Evolutionary conservation across 306 rosid genomes (phyloP).

Genomic region (Begonia fuchsioides): DNA sequence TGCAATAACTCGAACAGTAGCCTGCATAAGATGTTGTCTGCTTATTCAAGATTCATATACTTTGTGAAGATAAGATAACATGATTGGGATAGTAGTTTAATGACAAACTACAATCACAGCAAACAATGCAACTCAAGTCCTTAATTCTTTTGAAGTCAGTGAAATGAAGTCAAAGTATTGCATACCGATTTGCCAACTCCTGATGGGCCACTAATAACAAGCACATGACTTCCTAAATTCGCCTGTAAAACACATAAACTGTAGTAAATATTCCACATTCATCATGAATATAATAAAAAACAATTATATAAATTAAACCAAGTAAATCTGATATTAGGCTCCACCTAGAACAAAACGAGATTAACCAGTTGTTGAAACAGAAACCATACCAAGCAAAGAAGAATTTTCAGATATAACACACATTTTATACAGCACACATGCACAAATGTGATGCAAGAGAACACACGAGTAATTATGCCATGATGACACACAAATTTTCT

Average conservation of each 20-base stretch:
- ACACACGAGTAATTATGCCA: too few relatives aligned
- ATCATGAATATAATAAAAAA: background rate
- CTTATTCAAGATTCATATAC: too few relatives aligned
- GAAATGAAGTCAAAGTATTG: background rate
- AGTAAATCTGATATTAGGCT: too few relatives aligned
- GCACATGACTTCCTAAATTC: constrained; percentile 27
- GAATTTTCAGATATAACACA: too few relatives aligned
- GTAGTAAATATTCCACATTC: constrained; percentile 1
- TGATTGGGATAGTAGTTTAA: background rate
- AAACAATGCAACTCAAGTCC: background rate
- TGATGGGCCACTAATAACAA: constrained; percentile 74
- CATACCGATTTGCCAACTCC: constrained; percentile 94
- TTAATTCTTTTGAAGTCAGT: background rate
- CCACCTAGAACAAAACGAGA: too few relatives aligned
- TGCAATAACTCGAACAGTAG: constrained; percentile 55
- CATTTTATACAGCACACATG: too few relatives aligned
- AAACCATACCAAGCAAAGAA: too few relatives aligned
- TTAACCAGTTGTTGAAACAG: too few relatives aligned
- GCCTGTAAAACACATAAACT: constrained; percentile 30
- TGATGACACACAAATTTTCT: too few relatives aligned
- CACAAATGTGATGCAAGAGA: too few relatives aligned
- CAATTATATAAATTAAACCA: background rate
- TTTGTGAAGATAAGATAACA: background rate
- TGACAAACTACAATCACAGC: constrained; percentile 3
- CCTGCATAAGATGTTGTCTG: constrained; percentile 28